Evolutionary conservation across 2,329 filamentous ascomycete genomes (phyloP).

Genomic region (Phyllosticta paracitricarpa): DNA sequence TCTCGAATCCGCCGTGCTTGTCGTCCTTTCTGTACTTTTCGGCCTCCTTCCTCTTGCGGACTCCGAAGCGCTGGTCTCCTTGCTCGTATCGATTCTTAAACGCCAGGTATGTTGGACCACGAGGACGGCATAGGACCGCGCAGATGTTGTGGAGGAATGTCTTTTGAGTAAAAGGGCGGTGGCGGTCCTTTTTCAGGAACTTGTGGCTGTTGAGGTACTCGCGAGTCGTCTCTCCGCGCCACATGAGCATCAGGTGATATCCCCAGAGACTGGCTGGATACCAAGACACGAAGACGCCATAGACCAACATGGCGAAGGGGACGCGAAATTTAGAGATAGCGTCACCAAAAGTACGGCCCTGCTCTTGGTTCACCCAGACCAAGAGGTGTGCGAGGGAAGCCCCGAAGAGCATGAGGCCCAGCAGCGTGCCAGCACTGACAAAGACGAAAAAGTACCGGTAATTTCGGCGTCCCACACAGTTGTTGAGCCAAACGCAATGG

Average conservation of each 20-base stretch:
- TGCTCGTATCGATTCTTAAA: conserved; percentile 70
- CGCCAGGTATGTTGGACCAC: conserved; percentile 77
- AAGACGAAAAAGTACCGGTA: conserved; percentile 98
- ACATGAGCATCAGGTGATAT: conserved; percentile 89
- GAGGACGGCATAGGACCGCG: conserved; percentile 69
- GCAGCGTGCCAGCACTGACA: conserved; percentile 65
- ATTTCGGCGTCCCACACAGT: conserved; percentile 92
- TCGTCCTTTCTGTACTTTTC: conserved; percentile 32
- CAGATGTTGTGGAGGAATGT: conserved; percentile 68
- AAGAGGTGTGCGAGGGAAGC: conserved; percentile 74
- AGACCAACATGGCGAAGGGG: conserved; percentile 81
- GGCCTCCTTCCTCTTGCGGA: conserved; percentile 42
- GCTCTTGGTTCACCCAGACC: conserved; percentile 55
- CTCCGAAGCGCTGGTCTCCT: conserved; percentile 77
- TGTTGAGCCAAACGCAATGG: conserved; percentile 98
- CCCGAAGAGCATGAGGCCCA: conserved; percentile 65
- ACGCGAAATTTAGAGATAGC: conserved; percentile 64
- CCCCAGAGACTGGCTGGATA: conserved; percentile 77
- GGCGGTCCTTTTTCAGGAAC: conserved; percentile 83
- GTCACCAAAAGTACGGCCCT: conserved; percentile 53
- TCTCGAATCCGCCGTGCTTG: conserved; percentile 54
- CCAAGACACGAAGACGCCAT: conserved; percentile 60
- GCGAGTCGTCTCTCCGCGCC: conserved; percentile 83
- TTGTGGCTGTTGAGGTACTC: conserved; percentile 96
- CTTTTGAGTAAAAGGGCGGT: conserved; percentile 79